These are phyloP conservation scores for Aspergillus sp. DNA, from an alignment of 2,329 filamentous ascomycete species.

Conservation along the genomic window DNA sequence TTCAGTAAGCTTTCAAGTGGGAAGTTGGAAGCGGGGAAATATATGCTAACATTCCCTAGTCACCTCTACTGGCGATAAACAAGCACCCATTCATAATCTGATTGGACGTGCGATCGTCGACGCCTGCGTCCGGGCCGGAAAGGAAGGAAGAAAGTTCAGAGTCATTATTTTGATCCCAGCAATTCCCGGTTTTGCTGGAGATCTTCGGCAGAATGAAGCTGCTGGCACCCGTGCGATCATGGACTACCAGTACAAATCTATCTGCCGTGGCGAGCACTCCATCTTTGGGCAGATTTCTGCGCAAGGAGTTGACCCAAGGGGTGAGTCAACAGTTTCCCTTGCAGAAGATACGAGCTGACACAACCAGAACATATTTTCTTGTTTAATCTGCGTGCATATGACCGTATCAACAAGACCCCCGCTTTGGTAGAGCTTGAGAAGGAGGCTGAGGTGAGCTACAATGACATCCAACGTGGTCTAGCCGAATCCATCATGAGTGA, in stretches of 20 bases:
- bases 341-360: conserved; percentile 5
- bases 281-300: conserved; percentile 76
- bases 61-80: conserved; percentile 84
- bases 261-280: conserved; percentile 83
- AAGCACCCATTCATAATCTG: conserved; percentile 78
- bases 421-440: conserved; percentile 71
- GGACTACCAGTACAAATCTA: conserved; percentile 98
- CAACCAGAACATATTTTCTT: conserved; percentile 71
- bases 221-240: conserved; percentile 89
- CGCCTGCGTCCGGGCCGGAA: conserved; percentile 72
- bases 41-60: conserved; percentile 39
- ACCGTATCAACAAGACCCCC: conserved; percentile 80
- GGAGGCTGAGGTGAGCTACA: conserved; percentile 75
- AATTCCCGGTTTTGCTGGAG: conserved; percentile 90
- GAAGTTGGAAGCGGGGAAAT: background rate
- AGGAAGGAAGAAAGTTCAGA: conserved; percentile 81
- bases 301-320: conserved; percentile 67
- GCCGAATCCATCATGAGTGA: conserved; percentile 82
- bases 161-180: conserved; percentile 88
- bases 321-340: conserved; percentile 17
- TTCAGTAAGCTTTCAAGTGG: conserved; percentile 57
- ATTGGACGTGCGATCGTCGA: conserved; percentile 89
- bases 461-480: conserved; percentile 80
- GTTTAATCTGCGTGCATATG: conserved; percentile 91
- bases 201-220: conserved; percentile 77